phyloP scores from a whole-genome alignment of 257 asterid genomes.

The Przewalskia tangutica region DNA sequence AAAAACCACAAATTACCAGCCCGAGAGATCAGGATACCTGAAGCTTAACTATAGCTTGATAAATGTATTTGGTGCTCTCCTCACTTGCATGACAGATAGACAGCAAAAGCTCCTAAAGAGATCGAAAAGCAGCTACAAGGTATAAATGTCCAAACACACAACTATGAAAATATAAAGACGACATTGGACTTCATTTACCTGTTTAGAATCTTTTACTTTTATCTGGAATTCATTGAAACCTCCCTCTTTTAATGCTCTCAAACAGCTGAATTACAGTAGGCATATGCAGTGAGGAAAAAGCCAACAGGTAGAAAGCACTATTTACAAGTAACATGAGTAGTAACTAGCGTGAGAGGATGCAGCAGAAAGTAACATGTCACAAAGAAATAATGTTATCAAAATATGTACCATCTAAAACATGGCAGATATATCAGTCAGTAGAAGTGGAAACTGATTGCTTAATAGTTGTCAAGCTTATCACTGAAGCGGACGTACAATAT shows the following conservation, averaged over 20 bases:
- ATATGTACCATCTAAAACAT: background rate
- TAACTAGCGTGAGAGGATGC: background rate
- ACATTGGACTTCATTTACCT: slow-evolving; percentile 27
- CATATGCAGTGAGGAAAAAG: background rate
- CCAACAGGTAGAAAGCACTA: background rate
- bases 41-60: slow-evolving; percentile 72
- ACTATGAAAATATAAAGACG: background rate
- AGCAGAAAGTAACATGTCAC: background rate
- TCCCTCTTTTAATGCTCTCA: slow-evolving; percentile 80
- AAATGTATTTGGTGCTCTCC: slow-evolving; percentile 88
- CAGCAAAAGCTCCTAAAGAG: slow-evolving; percentile 68
- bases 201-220: slow-evolving; percentile 60
- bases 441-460: no score
- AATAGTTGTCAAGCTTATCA: no score
- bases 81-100: slow-evolving; percentile 78
- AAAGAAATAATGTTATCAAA: background rate
- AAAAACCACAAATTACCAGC: slow-evolving; percentile 4
- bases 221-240: slow-evolving; percentile 56
- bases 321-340: background rate
- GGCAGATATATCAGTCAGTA: background rate
- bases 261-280: slow-evolving; percentile 53
- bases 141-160: background rate
- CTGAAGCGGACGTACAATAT: no score
- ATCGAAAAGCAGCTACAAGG: slow-evolving; percentile 2
- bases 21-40: slow-evolving; percentile 47